phyloP scores from a whole-genome alignment of 768 basidiomycete species.

The Phlegmacium glaucopus region DNA sequence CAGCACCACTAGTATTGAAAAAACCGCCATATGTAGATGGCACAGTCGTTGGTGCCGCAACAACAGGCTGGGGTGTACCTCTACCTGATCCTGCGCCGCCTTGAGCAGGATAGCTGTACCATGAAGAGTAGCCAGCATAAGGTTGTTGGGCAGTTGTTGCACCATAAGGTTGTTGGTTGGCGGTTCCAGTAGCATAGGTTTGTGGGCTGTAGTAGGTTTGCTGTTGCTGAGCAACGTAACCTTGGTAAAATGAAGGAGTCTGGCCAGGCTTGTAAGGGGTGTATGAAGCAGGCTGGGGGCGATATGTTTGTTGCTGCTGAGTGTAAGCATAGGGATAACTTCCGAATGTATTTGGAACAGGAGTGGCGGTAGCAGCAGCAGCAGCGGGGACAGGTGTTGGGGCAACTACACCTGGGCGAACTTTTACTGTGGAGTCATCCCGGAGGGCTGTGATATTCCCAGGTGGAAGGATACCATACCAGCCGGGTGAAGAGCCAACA shows the following conservation, averaged over 20 bases:
- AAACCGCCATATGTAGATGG: slow-evolving; percentile 28
- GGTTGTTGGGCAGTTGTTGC: slow-evolving; percentile 29
- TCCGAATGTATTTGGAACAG: slow-evolving; percentile 28
- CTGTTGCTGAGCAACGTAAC: slow-evolving; percentile 26
- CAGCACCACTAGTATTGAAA: slow-evolving; percentile 36
- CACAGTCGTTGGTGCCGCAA: slow-evolving; percentile 19
- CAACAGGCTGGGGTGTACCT: slow-evolving; percentile 26
- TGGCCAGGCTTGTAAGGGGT: slow-evolving; percentile 35
- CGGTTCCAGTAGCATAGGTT: slow-evolving; percentile 26
- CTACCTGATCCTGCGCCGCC: slow-evolving; percentile 23
- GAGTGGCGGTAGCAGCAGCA: slow-evolving; percentile 19
- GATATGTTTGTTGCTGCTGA: slow-evolving; percentile 26
- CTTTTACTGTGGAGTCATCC: slow-evolving; percentile 72
- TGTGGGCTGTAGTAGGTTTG: slow-evolving; percentile 34
- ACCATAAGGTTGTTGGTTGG: slow-evolving; percentile 34
- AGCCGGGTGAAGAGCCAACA: slow-evolving; percentile 54
- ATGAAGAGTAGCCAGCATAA: slow-evolving; percentile 28
- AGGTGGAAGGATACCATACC: slow-evolving; percentile 71
- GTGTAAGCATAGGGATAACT: slow-evolving; percentile 35
- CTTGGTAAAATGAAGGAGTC: slow-evolving; percentile 27
- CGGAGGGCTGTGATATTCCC: slow-evolving; percentile 57
- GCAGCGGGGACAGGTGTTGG: slow-evolving; percentile 29
- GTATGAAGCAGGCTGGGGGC: slow-evolving; percentile 26
- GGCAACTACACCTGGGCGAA: slow-evolving; percentile 34
- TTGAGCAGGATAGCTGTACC: slow-evolving; percentile 23